These are phyloP conservation scores for Arthrinium phaeospermum DNA, from an alignment of 2,329 filamentous ascomycete species.

Conservation along the genomic window DNA sequence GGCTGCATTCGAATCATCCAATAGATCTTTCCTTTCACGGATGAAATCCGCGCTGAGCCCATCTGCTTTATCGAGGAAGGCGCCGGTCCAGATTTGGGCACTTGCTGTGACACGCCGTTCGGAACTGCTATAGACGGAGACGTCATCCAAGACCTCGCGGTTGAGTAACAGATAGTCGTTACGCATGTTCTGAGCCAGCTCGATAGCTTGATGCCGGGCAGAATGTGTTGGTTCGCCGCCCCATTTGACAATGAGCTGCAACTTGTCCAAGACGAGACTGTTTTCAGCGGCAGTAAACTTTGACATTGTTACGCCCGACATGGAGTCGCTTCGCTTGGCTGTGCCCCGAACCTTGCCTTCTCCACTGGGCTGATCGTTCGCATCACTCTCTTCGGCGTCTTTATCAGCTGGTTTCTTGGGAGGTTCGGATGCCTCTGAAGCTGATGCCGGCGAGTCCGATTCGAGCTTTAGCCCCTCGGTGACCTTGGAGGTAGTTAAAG, in stretches of 20 bases:
- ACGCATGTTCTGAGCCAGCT: constrained; percentile 93
- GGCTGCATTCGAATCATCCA: constrained; percentile 97
- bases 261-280: constrained; percentile 89
- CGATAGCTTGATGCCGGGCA: constrained; percentile 92
- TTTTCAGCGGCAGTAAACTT: constrained; percentile 93
- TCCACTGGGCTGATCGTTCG: constrained; percentile 29
- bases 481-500: constrained; percentile 35
- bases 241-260: constrained; percentile 99
- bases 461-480: constrained; percentile 43
- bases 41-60: constrained; percentile 87
- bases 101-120: constrained; percentile 94
- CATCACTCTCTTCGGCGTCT: constrained; percentile 24
- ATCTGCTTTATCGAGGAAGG: constrained; percentile 81
- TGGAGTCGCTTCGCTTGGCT: constrained; percentile 73
- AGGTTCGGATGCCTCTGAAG: constrained; percentile 31
- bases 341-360: constrained; percentile 42
- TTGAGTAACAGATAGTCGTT: constrained; percentile 95
- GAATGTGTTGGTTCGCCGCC: constrained; percentile 98
- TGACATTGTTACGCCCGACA: constrained; percentile 89
- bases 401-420: constrained; percentile 25
- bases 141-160: constrained; percentile 87
- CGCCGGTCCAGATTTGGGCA: constrained; percentile 92
- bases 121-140: constrained; percentile 93
- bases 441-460: constrained; percentile 35
- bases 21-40: constrained; percentile 86